These are phyloP conservation scores for Talaromyces borbonicus DNA, from an alignment of 495 filamentous ascomycete genomes.

Conservation along the genomic window DNA sequence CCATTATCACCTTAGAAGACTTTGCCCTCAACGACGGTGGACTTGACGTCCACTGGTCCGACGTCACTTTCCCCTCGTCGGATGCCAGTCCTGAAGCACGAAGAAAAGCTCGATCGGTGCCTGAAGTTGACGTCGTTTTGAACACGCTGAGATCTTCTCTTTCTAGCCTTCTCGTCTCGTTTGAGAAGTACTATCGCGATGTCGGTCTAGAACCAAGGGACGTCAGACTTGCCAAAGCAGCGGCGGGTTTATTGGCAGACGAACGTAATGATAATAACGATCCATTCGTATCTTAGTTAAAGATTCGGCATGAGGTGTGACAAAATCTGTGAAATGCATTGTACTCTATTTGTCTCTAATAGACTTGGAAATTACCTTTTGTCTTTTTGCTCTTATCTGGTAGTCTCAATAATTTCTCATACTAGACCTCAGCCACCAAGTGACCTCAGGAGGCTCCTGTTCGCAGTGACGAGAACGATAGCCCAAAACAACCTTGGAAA, in stretches of 20 bases:
- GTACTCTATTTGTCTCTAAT: constrained; percentile 1
- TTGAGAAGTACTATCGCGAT: constrained; percentile 58
- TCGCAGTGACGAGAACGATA: too few relatives aligned
- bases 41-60: constrained; percentile 71
- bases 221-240: constrained; percentile 58
- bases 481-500: too few relatives aligned
- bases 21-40: constrained; percentile 41
- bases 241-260: constrained; percentile 29
- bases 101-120: constrained; percentile 28
- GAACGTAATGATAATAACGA: constrained; percentile 2
- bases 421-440: too few relatives aligned
- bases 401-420: too few relatives aligned
- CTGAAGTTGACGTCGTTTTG: constrained; percentile 55
- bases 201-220: constrained; percentile 56
- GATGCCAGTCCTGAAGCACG: constrained; percentile 30
- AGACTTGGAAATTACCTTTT: background rate
- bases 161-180: constrained; percentile 49
- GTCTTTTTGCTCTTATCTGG: background rate
- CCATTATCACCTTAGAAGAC: constrained; percentile 56
- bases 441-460: too few relatives aligned
- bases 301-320: background rate
- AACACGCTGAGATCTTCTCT: constrained; percentile 50
- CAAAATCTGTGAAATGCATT: constrained; percentile 1
- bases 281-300: background rate
- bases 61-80: constrained; percentile 46